phyloP scores from a whole-genome alignment of 2,329 filamentous ascomycete species.

The Fusarium proliferatum region DNA sequence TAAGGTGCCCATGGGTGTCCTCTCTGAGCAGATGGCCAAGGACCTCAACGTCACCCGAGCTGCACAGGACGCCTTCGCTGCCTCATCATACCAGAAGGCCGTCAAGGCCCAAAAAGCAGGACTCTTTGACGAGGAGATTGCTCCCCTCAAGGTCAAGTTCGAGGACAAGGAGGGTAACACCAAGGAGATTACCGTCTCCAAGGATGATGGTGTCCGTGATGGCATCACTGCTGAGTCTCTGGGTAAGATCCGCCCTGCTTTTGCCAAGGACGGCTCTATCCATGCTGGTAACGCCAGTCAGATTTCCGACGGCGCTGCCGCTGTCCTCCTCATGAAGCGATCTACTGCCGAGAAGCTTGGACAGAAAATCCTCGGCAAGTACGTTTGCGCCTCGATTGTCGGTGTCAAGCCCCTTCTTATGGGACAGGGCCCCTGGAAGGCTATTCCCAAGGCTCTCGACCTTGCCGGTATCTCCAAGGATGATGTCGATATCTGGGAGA shows the following conservation, averaged over 20 bases:
- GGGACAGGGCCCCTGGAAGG: constrained; percentile 95
- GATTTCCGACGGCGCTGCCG: constrained; percentile 94
- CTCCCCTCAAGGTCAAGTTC: constrained; percentile 85
- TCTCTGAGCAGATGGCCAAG: constrained; percentile 95
- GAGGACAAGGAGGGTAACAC: constrained; percentile 91
- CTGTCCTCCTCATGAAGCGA: constrained; percentile 95
- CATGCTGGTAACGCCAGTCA: constrained; percentile 97
- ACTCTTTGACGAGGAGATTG: constrained; percentile 94
- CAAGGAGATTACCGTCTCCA: constrained; percentile 82
- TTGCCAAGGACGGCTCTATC: constrained; percentile 91
- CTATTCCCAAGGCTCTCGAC: constrained; percentile 90
- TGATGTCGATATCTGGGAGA: constrained; percentile 97
- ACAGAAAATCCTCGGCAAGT: constrained; percentile 92
- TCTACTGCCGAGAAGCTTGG: constrained; percentile 88
- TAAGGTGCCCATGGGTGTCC: constrained; percentile 95
- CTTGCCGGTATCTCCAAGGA: constrained; percentile 88
- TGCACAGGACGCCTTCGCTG: constrained; percentile 91
- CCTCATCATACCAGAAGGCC: constrained; percentile 92
- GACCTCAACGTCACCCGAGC: constrained; percentile 78
- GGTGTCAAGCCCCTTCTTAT: constrained; percentile 94
- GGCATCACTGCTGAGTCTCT: constrained; percentile 90
- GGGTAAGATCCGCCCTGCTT: constrained; percentile 90
- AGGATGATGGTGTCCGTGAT: constrained; percentile 87
- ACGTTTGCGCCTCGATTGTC: constrained; percentile 83
- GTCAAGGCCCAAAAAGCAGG: constrained; percentile 84